These are phyloP conservation scores for Hagleromyces aurorensis DNA, from an alignment of 805 yeast species.

Conservation along the genomic window DNA sequence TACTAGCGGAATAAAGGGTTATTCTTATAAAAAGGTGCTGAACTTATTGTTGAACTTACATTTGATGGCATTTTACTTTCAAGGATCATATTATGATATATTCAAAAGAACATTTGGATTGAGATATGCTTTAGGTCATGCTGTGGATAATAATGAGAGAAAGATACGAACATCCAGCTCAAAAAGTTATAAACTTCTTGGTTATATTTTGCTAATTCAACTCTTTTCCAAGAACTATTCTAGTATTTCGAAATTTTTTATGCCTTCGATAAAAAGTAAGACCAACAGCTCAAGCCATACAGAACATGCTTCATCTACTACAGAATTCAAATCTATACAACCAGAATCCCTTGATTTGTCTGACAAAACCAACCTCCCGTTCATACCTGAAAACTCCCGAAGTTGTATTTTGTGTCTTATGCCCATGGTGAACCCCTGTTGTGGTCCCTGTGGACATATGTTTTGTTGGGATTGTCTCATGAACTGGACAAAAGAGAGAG, in stretches of 20 bases:
- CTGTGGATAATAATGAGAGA: slow-evolving; percentile 33
- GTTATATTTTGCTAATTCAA: slow-evolving; percentile 51
- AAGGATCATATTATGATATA: slow-evolving; percentile 72
- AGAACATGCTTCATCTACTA: no score
- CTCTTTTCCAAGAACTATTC: no score
- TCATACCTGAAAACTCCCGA: slow-evolving; percentile 61
- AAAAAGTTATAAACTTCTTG: slow-evolving; percentile 64
- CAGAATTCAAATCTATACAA: no score
- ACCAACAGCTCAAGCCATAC: no score
- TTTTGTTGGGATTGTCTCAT: slow-evolving; percentile 89
- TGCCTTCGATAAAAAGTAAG: no score
- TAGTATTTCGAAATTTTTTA: no score
- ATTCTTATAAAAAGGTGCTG: slow-evolving; percentile 34
- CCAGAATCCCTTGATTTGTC: slow-evolving; percentile 51
- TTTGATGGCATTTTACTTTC: slow-evolving; percentile 72
- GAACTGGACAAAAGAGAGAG: slow-evolving; percentile 81
- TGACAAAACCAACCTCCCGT: slow-evolving; percentile 51
- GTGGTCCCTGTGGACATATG: slow-evolving; percentile 85
- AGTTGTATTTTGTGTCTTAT: slow-evolving; percentile 80
- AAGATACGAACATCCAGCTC: slow-evolving; percentile 31
- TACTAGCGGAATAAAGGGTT: slow-evolving; percentile 7
- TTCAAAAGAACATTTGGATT: slow-evolving; percentile 73
- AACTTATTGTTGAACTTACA: slow-evolving; percentile 59
- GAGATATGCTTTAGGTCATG: slow-evolving; percentile 69
- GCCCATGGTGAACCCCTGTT: slow-evolving; percentile 71